phyloP scores from a whole-genome alignment of 805 yeast genomes.

The Hanseniaspora guilliermondii region DNA sequence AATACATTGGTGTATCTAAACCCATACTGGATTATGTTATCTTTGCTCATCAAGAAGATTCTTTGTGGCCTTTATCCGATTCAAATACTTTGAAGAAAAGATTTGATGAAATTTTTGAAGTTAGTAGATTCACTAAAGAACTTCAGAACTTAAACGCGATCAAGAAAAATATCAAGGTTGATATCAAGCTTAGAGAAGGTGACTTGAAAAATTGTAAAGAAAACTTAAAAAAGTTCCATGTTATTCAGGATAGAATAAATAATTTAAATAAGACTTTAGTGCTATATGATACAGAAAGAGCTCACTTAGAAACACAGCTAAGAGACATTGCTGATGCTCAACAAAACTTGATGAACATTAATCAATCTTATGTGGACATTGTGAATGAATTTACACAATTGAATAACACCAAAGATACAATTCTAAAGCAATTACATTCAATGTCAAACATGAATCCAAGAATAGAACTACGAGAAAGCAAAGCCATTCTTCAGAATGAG shows the following conservation, averaged over 20 bases:
- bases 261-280: constrained; percentile 35
- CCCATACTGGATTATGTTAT: constrained; percentile 84
- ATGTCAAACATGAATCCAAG: constrained; percentile 1
- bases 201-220: constrained; percentile 55
- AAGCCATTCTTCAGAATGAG: constrained; percentile 23
- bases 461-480: background rate
- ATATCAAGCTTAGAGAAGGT: constrained; percentile 33
- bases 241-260: constrained; percentile 38
- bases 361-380: constrained; percentile 69
- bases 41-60: constrained; percentile 95
- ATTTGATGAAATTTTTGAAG: constrained; percentile 94
- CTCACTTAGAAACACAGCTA: constrained; percentile 37
- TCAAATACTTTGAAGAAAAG: constrained; percentile 78
- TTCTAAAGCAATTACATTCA: constrained; percentile 27
- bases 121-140: constrained; percentile 83
- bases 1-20: constrained; percentile 72
- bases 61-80: constrained; percentile 91
- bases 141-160: constrained; percentile 64
- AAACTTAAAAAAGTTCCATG: constrained; percentile 62
- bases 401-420: constrained; percentile 34
- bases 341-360: constrained; percentile 53
- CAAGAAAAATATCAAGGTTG: constrained; percentile 64
- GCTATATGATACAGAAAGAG: constrained; percentile 37
- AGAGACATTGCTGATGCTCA: constrained; percentile 44
- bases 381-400: constrained; percentile 51